A percentile compares a stretch with the other conserved stretches of the same genome.
Conservation (phyloP, 2,329 filamentous ascomycete genomes). For the Arthrinium phaeospermum region DNA sequence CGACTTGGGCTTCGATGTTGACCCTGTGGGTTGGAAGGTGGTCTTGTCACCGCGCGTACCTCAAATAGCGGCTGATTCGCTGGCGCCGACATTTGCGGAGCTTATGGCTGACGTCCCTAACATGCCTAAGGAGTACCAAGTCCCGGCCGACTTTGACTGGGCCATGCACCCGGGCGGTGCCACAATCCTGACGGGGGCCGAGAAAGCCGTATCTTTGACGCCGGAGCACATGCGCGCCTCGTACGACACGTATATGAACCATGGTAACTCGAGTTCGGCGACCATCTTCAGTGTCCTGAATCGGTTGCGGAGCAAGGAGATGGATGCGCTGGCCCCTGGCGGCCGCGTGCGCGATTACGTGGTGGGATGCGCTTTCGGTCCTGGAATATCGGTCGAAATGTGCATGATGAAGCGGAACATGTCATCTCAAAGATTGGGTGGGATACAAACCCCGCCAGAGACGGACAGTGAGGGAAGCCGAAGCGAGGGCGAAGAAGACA, state of each 20-base stretch:
- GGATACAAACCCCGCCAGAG: conserved; percentile 58
- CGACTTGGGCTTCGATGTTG: conserved; percentile 70
- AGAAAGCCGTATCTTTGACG: conserved; percentile 61
- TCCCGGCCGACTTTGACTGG: conserved; percentile 70
- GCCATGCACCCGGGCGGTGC: conserved; percentile 74
- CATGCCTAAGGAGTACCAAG: conserved; percentile 50
- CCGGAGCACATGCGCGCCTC: conserved; percentile 72
- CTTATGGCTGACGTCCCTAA: conserved; percentile 55
- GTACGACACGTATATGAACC: conserved; percentile 70
- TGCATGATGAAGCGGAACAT: conserved; percentile 64
- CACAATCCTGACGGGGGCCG: conserved; percentile 68
- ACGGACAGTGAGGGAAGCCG: conserved; percentile 56
- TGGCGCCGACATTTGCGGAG: conserved; percentile 60
- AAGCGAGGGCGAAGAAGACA: conserved; percentile 46
- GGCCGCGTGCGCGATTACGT: conserved; percentile 61
- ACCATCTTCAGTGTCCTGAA: conserved; percentile 73
- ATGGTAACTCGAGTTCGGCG: conserved; percentile 73
- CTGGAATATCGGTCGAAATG: conserved; percentile 72
- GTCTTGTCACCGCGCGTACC: conserved; percentile 67
- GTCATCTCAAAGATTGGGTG: conserved; percentile 37
- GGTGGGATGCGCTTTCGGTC: conserved; percentile 72
- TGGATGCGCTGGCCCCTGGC: conserved; percentile 60
- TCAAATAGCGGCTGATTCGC: conserved; percentile 55
- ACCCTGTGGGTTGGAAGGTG: conserved; percentile 71
- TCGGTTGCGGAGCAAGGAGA: conserved; percentile 62